Conservation (phyloP, 345 rosid species). For the Melastoma malabathricum region DNA sequence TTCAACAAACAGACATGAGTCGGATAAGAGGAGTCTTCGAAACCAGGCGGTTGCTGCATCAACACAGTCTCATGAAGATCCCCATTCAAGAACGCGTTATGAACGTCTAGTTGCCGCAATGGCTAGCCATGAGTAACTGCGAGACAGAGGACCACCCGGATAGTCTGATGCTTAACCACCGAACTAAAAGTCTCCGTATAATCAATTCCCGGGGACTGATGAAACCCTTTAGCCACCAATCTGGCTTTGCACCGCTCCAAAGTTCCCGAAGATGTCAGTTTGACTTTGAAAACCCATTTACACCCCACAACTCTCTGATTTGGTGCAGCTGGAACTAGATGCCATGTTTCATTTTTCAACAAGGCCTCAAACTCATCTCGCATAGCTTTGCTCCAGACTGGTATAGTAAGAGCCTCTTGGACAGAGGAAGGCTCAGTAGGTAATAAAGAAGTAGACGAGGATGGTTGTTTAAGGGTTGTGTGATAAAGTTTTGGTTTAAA, state of each 20-base stretch:
- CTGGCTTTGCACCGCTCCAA: no score
- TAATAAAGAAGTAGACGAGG: no score
- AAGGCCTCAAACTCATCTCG: no score
- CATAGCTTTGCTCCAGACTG: background rate
- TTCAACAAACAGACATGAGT: slow-evolving; percentile 1
- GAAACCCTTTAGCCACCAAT: background rate
- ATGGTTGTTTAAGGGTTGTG: no score
- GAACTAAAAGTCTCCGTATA: background rate
- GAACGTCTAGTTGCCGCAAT: background rate
- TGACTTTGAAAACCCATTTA: background rate
- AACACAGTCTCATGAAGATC: background rate
- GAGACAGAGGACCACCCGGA: no score
- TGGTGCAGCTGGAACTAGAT: background rate
- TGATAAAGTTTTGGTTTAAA: background rate
- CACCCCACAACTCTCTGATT: background rate
- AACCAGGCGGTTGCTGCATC: slow-evolving; percentile 2
- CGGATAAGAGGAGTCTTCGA: background rate
- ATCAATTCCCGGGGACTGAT: background rate
- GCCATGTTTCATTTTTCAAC: background rate
- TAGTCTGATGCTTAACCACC: background rate
- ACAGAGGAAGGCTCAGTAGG: background rate
- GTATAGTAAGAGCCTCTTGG: background rate
- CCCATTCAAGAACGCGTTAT: no score
- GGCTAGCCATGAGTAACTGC: background rate
- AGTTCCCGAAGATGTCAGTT: background rate